Conservation (phyloP, 164 flowering plant species). For the Protea cynaroides region DNA sequence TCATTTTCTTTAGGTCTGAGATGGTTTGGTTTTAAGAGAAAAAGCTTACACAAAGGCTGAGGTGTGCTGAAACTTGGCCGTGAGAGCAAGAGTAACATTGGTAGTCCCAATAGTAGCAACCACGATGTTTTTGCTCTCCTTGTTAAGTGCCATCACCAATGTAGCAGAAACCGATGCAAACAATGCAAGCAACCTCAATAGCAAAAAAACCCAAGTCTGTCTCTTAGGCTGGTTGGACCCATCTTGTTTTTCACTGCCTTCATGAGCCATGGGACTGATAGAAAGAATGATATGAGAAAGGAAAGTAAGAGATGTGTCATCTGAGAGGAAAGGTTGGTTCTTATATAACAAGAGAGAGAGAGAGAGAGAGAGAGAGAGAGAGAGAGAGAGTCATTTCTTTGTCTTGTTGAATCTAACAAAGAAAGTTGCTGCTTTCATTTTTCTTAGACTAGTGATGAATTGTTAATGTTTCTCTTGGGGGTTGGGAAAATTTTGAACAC, state of each 20-base stretch:
- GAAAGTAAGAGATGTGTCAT: not conserved
- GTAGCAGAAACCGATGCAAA: constrained; percentile 57
- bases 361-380: not conserved
- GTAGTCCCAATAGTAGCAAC: constrained; percentile 55
- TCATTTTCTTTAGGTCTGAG: no score
- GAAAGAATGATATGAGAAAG: not conserved
- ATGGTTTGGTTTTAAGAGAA: not conserved
- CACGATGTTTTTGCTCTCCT: constrained; percentile 47
- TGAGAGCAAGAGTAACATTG: constrained; percentile 41
- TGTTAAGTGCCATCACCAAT: constrained; percentile 68
- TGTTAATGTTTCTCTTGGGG: no score
- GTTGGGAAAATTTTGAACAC: no score
- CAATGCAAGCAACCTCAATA: constrained; percentile 50
- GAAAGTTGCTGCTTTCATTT: not conserved
- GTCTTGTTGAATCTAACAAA: not conserved
- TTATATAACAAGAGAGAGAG: not conserved
- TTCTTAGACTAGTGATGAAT: no score
- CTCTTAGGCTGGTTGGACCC: not conserved
- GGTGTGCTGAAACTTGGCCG: constrained; percentile 70
- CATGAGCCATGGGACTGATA: not conserved
- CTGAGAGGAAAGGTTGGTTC: not conserved
- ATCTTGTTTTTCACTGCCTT: not conserved
- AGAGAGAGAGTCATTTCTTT: not conserved
- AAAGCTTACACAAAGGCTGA: constrained; percentile 69
- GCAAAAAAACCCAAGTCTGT: constrained; percentile 17